Evolutionary conservation across 1,284 basidiomycete genomes (phyloP).

Genomic region (Singerocomus inundabilis): DNA sequence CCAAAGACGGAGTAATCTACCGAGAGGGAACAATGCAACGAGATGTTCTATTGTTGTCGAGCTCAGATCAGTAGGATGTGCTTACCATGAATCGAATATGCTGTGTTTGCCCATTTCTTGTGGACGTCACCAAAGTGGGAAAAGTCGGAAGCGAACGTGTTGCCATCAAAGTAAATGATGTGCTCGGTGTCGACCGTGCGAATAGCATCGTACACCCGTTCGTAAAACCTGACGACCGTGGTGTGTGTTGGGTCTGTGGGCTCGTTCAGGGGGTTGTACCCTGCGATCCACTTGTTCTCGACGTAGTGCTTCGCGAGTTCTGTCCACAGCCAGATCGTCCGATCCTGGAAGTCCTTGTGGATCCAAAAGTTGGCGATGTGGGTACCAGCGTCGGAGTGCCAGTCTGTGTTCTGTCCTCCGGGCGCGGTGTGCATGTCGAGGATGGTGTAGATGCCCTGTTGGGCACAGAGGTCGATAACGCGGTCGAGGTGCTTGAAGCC

Average conservation of each 20-base stretch:
- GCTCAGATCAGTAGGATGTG: background rate
- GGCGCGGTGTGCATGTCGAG: constrained; percentile 63
- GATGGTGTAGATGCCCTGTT: constrained; percentile 57
- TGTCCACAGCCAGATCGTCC: constrained; percentile 67
- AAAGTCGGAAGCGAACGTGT: constrained; percentile 77
- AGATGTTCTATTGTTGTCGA: background rate
- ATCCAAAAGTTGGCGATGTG: constrained; percentile 66
- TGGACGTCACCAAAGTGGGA: constrained; percentile 62
- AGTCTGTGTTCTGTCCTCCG: constrained; percentile 58
- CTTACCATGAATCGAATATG: constrained; percentile 73
- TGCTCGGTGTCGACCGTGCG: constrained; percentile 64
- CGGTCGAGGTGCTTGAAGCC: constrained; percentile 66
- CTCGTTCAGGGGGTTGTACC: constrained; percentile 77
- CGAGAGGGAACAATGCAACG: background rate
- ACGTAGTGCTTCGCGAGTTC: constrained; percentile 66
- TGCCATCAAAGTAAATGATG: constrained; percentile 66
- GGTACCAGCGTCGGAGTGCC: constrained; percentile 53
- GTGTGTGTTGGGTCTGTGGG: constrained; percentile 60
- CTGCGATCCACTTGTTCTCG: constrained; percentile 66
- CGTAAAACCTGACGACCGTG: constrained; percentile 60
- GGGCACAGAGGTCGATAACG: constrained; percentile 58
- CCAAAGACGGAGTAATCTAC: constrained; percentile 52
- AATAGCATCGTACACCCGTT: constrained; percentile 61
- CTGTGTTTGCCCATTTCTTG: constrained; percentile 59
- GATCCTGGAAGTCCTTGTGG: constrained; percentile 77